These are phyloP conservation scores for Candida sphagnicola DNA, from an alignment of 805 yeast genomes.

Conservation along the genomic window DNA sequence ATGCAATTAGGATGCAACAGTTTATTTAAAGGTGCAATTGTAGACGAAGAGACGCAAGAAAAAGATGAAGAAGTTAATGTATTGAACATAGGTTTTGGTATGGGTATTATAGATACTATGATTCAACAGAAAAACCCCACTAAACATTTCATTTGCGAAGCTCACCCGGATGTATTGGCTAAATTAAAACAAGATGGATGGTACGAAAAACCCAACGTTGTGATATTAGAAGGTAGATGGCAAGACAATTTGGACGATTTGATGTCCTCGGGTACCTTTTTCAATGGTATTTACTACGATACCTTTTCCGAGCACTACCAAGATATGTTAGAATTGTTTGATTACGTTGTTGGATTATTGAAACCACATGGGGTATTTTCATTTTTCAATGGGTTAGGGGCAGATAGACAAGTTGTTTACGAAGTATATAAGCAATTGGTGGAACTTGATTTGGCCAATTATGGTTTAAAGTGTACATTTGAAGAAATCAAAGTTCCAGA, in stretches of 20 bases:
- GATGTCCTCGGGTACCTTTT: slow-evolving; percentile 58
- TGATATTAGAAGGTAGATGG: slow-evolving; percentile 86
- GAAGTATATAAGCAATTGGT: slow-evolving; percentile 83
- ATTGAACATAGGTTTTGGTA: slow-evolving; percentile 89
- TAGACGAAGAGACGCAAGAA: slow-evolving; percentile 19
- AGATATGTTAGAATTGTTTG: slow-evolving; percentile 85
- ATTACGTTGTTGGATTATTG: slow-evolving; percentile 73
- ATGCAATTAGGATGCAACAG: slow-evolving; percentile 81
- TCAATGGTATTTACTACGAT: slow-evolving; percentile 91
- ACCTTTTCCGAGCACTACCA: slow-evolving; percentile 89
- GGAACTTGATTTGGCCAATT: slow-evolving; percentile 71
- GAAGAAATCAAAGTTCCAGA: slow-evolving; percentile 45
- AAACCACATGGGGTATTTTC: slow-evolving; percentile 83
- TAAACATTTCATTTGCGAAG: slow-evolving; percentile 85
- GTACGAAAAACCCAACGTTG: slow-evolving; percentile 71
- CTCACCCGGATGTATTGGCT: slow-evolving; percentile 84
- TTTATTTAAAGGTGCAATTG: slow-evolving; percentile 45
- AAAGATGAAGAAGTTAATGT: slow-evolving; percentile 44
- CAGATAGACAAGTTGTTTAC: slow-evolving; percentile 40
- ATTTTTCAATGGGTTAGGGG: slow-evolving; percentile 78
- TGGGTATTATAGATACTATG: slow-evolving; percentile 90
- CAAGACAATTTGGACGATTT: slow-evolving; percentile 72
- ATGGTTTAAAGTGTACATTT: slow-evolving; percentile 69
- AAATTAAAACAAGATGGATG: slow-evolving; percentile 75
- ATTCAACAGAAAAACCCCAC: slow-evolving; percentile 58